These are phyloP conservation scores for Hemisphaericaspora xylofermentans DNA, from an alignment of 1,139 yeast species.

Conservation along the genomic window DNA sequence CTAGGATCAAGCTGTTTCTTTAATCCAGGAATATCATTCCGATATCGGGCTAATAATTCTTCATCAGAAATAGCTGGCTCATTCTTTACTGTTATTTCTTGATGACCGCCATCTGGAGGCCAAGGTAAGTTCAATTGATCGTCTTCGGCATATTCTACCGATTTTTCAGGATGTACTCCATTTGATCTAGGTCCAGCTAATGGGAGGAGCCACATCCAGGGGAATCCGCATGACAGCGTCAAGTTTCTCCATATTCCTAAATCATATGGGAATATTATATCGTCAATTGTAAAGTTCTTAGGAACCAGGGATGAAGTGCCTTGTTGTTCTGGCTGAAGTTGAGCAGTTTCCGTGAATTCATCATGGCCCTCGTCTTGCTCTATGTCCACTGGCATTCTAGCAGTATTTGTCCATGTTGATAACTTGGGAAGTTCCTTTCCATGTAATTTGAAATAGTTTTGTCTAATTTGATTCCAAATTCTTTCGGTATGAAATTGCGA, in stretches of 20 bases:
- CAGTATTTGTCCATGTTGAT: constrained; percentile 42
- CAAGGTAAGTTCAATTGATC: constrained; percentile 72
- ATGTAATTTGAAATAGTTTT: constrained; percentile 46
- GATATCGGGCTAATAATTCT: constrained; percentile 17
- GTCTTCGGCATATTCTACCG: constrained; percentile 50
- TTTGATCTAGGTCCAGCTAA: constrained; percentile 52
- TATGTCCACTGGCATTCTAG: constrained; percentile 11
- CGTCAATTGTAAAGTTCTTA: constrained; percentile 49
- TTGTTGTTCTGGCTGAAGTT: constrained; percentile 8
- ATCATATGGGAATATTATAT: constrained; percentile 80
- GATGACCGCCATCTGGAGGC: constrained; percentile 84
- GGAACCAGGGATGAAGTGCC: constrained; percentile 21
- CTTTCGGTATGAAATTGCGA: constrained; percentile 56
- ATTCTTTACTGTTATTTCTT: constrained; percentile 23
- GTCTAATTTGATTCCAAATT: constrained; percentile 50
- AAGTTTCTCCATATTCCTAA: constrained; percentile 59
- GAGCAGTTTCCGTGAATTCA: neutral
- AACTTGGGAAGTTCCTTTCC: constrained; percentile 45
- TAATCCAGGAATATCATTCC: constrained; percentile 18
- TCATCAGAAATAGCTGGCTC: constrained; percentile 14
- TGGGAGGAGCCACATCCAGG: constrained; percentile 68
- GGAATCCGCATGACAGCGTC: constrained; percentile 51
- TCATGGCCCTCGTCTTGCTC: constrained; percentile 12
- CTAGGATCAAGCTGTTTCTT: constrained; percentile 31
- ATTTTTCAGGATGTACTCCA: constrained; percentile 51